A percentile compares a stretch with the other conserved stretches of the same genome.
Evolutionary conservation across 2,329 filamentous ascomycete species (phyloP).

Genomic region (Exophiala mesophila): DNA sequence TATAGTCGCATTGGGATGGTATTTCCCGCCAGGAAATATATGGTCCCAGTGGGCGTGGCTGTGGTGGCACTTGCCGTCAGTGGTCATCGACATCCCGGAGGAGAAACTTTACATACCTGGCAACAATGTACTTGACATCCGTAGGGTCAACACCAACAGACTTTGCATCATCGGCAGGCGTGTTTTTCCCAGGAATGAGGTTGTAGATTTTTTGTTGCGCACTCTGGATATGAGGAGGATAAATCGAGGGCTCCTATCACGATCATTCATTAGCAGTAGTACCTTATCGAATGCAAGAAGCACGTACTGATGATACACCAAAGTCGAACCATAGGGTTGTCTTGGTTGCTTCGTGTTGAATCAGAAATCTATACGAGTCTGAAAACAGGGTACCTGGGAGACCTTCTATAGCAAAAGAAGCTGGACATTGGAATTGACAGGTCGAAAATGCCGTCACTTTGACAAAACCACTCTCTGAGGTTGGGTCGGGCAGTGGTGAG

Average conservation of each 20-base stretch:
- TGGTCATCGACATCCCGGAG: too few relatives aligned
- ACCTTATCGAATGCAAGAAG: conserved; percentile 2
- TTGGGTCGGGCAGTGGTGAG: background rate
- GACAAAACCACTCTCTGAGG: background rate
- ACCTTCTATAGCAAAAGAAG: background rate
- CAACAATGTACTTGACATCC: conserved; percentile 2
- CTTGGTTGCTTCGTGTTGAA: conserved; percentile 7
- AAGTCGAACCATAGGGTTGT: conserved; percentile 29
- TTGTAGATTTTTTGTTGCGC: conserved; percentile 25
- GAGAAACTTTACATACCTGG: background rate
- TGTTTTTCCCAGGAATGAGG: conserved; percentile 20
- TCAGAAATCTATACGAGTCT: background rate
- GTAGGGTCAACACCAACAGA: conserved; percentile 25
- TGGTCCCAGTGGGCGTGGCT: conserved; percentile 30
- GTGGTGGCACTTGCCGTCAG: too few relatives aligned
- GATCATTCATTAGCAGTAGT: conserved; percentile 4
- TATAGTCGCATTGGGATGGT: conserved; percentile 2
- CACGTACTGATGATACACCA: conserved; percentile 27
- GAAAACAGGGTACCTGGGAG: background rate
- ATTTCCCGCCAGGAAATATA: conserved; percentile 21
- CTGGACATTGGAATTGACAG: background rate
- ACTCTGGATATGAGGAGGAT: background rate
- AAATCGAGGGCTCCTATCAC: conserved; percentile 7
- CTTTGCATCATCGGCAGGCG: conserved; percentile 24
- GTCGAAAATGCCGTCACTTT: background rate